Evolutionary conservation across 805 yeast species (phyloP).

Genomic region (Starmerella vaccinii): DNA sequence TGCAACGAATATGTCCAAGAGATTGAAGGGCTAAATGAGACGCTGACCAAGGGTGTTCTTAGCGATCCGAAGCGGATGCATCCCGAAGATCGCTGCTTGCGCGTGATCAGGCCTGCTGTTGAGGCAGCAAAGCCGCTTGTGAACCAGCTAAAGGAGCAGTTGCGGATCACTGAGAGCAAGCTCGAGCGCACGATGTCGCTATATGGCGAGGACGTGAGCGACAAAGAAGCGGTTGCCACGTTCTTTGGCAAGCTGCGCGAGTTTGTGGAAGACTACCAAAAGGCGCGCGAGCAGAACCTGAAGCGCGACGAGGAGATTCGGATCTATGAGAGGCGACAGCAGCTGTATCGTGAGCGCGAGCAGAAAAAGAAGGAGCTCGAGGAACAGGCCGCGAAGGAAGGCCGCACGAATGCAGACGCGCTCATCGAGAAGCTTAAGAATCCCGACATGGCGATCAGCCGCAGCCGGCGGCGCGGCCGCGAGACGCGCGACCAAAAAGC

Average conservation of each 20-base stretch:
- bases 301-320: conserved; percentile 73
- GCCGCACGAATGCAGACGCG: conserved; percentile 62
- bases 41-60: conserved; percentile 72
- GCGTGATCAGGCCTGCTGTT: conserved; percentile 51
- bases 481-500: conserved; percentile 32
- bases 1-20: conserved; percentile 52
- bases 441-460: conserved; percentile 66
- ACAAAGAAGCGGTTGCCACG: conserved; percentile 50
- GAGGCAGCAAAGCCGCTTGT: conserved; percentile 68
- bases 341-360: conserved; percentile 26
- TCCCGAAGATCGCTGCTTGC: conserved; percentile 66
- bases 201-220: conserved; percentile 83
- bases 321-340: conserved; percentile 65
- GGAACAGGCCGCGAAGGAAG: conserved; percentile 17
- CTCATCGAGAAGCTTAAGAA: conserved; percentile 77
- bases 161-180: conserved; percentile 51
- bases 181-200: conserved; percentile 63
- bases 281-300: conserved; percentile 68
- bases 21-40: conserved; percentile 59
- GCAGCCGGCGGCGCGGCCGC: conserved; percentile 70
- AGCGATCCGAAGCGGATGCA: conserved; percentile 71
- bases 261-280: conserved; percentile 68
- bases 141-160: conserved; percentile 52
- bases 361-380: conserved; percentile 20
- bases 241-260: conserved; percentile 74